These are phyloP conservation scores for Ettlia oleoabundans DNA, from an alignment of 139 green algal species.

Conservation along the genomic window DNA sequence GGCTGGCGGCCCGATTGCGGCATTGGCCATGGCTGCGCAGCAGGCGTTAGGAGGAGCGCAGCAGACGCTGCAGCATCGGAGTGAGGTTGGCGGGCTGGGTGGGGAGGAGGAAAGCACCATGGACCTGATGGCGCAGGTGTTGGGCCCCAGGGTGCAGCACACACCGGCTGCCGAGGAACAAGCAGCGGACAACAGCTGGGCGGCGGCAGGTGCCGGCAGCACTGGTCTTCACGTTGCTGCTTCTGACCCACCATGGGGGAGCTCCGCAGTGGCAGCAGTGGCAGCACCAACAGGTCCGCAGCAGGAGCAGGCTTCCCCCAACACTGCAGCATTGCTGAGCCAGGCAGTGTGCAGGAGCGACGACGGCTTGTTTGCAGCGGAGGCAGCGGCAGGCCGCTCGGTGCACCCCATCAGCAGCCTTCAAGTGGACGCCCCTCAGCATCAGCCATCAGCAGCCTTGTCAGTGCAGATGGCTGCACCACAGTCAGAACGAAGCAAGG, in stretches of 20 bases:
- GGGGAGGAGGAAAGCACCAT: conserved; percentile 46
- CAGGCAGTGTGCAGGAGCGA: not conserved
- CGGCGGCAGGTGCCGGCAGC: not conserved
- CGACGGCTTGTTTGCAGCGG: not conserved
- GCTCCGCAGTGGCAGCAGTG: not conserved
- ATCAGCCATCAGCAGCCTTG: not conserved
- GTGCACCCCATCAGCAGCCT: not conserved
- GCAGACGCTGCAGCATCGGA: not conserved
- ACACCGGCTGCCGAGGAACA: not conserved
- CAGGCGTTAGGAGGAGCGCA: not conserved
- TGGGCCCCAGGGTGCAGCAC: not conserved
- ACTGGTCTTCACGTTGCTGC: too few relatives aligned
- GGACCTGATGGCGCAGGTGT: conserved; percentile 41
- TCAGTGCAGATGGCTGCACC: not conserved
- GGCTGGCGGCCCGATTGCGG: not conserved
- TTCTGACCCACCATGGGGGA: too few relatives aligned
- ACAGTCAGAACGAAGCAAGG: conserved; percentile 29
- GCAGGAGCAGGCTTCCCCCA: not conserved
- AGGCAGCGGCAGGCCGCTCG: not conserved
- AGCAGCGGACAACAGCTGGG: not conserved
- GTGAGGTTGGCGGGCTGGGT: not conserved
- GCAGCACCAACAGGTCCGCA: not conserved
- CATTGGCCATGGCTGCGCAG: conserved; percentile 1
- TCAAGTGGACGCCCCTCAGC: not conserved
- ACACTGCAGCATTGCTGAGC: not conserved